Evolutionary conservation across 2,329 filamentous ascomycete species (phyloP).

Genomic region (Apiospora aurea): DNA sequence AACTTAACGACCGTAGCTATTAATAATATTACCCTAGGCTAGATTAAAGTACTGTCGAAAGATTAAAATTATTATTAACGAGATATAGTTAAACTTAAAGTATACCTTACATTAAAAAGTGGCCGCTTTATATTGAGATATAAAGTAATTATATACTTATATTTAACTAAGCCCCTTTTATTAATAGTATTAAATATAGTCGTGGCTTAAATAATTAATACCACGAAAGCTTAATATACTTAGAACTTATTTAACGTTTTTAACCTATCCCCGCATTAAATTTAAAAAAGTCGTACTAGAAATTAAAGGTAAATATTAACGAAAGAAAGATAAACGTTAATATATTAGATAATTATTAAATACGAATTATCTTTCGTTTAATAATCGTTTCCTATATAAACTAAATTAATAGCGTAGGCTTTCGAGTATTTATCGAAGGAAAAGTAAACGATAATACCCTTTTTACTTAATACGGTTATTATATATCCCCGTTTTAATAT

Average conservation of each 20-base stretch:
- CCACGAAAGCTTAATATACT: slow-evolving; percentile 41
- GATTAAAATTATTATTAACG: too few species aligned
- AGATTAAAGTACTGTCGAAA: too few species aligned
- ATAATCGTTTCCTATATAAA: slow-evolving; percentile 53
- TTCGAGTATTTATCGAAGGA: slow-evolving; percentile 43
- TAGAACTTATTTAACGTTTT: slow-evolving; percentile 40
- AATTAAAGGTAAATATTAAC: slow-evolving; percentile 55
- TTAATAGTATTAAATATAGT: too few species aligned
- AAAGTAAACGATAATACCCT: slow-evolving; percentile 43
- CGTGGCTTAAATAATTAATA: slow-evolving; percentile 32
- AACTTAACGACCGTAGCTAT: too few species aligned
- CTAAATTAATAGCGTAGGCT: slow-evolving; percentile 46
- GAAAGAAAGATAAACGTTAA: slow-evolving; percentile 55
- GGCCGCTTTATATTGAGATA: too few species aligned
- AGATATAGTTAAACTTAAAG: too few species aligned
- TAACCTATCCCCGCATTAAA: slow-evolving; percentile 34
- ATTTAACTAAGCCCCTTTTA: too few species aligned
- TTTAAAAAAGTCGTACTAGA: slow-evolving; percentile 56
- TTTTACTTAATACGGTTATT: slow-evolving; percentile 25
- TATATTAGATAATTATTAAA: slow-evolving; percentile 52
- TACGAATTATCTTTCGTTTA: slow-evolving; percentile 62
- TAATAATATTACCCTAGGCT: too few species aligned
- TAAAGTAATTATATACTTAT: too few species aligned
- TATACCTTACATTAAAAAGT: too few species aligned
- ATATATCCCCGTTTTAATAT: too few species aligned